Percentiles rank a stretch among this genome's conserved stretches.
These are phyloP conservation scores for Coffea humblotiana DNA, from an alignment of 305 asterid genomes.

Conservation along the genomic window DNA sequence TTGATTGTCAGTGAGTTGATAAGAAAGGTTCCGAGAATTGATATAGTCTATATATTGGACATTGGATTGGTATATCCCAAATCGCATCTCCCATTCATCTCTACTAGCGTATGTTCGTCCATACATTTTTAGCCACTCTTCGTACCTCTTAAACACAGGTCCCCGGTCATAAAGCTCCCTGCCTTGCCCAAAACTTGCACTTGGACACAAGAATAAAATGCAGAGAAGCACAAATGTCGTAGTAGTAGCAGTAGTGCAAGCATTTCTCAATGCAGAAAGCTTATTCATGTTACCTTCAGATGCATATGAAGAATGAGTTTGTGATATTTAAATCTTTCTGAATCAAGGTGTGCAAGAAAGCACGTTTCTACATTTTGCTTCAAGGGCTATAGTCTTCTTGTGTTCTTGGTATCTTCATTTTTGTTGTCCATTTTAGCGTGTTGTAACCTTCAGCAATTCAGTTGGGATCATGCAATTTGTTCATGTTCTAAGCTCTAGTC, in stretches of 20 bases:
- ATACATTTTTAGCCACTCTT: constrained; percentile 43
- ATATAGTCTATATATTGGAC: constrained; percentile 40
- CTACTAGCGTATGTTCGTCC: constrained; percentile 32
- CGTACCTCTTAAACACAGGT: constrained; percentile 37
- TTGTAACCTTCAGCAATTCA: background rate
- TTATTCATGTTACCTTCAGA: constrained; percentile 29
- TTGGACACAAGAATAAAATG: constrained; percentile 26
- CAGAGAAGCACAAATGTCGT: constrained; percentile 22
- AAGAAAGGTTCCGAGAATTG: constrained; percentile 59
- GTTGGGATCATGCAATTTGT: constrained; percentile 44
- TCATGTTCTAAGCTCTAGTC: constrained; percentile 22
- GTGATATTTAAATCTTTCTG: constrained; percentile 37
- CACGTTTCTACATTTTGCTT: background rate
- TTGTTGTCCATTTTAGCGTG: background rate
- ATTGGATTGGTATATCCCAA: constrained; percentile 57
- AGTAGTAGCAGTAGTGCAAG: constrained; percentile 4
- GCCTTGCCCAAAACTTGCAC: constrained; percentile 24
- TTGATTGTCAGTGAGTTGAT: constrained; percentile 50
- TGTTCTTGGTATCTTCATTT: background rate
- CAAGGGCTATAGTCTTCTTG: background rate
- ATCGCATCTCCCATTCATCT: constrained; percentile 58
- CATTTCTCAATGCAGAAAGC: constrained; percentile 10
- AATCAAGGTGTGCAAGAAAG: background rate
- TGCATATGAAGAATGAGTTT: constrained; percentile 10
- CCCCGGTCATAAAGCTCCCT: background rate